Evolutionary conservation across 2,329 filamentous ascomycete genomes (phyloP).

Genomic region (Macrophomina phaseolina): DNA sequence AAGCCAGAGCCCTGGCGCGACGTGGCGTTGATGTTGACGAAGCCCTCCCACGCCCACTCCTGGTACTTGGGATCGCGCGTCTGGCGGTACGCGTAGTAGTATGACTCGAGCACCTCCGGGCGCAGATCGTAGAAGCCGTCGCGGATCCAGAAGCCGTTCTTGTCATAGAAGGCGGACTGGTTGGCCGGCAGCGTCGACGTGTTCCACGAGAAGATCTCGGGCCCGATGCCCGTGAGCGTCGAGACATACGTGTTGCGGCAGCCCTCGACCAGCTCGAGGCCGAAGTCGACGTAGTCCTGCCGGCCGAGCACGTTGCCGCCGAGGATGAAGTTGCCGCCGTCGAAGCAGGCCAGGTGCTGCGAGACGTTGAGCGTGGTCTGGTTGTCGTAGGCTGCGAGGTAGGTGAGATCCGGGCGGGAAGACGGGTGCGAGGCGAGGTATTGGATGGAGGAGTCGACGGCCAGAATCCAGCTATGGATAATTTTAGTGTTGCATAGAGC

Average conservation of each 20-base stretch:
- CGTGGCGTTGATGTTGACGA: conserved; percentile 69
- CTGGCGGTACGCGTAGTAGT: conserved; percentile 84
- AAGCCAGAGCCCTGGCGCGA: conserved; percentile 71
- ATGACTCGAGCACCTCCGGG: conserved; percentile 81
- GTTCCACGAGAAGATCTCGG: conserved; percentile 62
- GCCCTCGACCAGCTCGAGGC: conserved; percentile 71
- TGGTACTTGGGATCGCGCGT: conserved; percentile 79
- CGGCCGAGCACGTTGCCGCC: conserved; percentile 73
- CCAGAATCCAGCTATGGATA: conserved; percentile 65
- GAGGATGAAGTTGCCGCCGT: conserved; percentile 84
- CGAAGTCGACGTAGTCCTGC: conserved; percentile 73
- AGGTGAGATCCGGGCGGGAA: conserved; percentile 72
- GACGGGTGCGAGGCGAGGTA: conserved; percentile 73
- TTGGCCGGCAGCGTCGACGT: conserved; percentile 17
- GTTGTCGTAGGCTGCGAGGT: conserved; percentile 65
- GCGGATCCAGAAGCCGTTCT: conserved; percentile 74
- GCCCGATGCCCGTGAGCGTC: conserved; percentile 76
- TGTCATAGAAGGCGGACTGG: conserved; percentile 63
- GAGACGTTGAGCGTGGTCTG: conserved; percentile 45
- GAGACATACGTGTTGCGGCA: conserved; percentile 76
- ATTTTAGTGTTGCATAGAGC: background rate
- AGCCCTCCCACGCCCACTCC: conserved; percentile 84
- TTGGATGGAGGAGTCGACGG: conserved; percentile 76
- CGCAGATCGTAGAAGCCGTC: conserved; percentile 69
- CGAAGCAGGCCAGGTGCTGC: conserved; percentile 74